Percentiles rank a stretch among this genome's conserved stretches.
Conservation (phyloP, 192 early-diverging fungal genomes). For the Phycomyces nitens region DNA sequence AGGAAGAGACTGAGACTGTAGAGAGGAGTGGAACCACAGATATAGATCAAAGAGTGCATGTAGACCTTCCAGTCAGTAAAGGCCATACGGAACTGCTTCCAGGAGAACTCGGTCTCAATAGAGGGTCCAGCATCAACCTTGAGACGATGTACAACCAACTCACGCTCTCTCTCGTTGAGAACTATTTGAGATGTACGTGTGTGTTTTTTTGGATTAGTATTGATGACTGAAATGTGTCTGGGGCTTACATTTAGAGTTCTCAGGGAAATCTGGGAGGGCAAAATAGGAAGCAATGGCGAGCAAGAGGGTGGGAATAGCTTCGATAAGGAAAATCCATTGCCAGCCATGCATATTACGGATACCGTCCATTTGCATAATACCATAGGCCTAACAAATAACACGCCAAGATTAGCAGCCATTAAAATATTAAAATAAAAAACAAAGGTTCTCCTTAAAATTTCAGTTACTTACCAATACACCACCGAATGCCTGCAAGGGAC, state of each 20-base stretch:
- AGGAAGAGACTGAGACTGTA: constrained; percentile 67
- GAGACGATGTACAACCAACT: constrained; percentile 41
- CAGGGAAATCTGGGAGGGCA: constrained; percentile 48
- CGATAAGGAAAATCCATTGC: constrained; percentile 76
- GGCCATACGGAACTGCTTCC: constrained; percentile 45
- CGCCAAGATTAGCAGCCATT: background rate
- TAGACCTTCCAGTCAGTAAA: constrained; percentile 47
- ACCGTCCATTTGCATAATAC: constrained; percentile 57
- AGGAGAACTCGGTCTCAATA: constrained; percentile 44
- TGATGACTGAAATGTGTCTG: no score
- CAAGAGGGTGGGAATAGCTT: constrained; percentile 59
- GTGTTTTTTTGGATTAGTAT: no score
- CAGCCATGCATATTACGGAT: constrained; percentile 53
- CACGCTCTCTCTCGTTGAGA: constrained; percentile 42
- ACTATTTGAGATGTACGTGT: constrained; percentile 16
- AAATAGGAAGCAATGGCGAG: constrained; percentile 51
- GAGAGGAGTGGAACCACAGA: constrained; percentile 59
- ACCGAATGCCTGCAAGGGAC: constrained; percentile 43
- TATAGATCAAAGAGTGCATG: constrained; percentile 55
- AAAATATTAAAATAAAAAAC: background rate
- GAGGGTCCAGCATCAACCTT: constrained; percentile 46
- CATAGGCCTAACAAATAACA: constrained; percentile 43
- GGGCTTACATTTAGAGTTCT: constrained; percentile 38
- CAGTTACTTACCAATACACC: constrained; percentile 45
- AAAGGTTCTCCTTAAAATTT: background rate